Base-by-base conservation (phyloP, 768 basidiomycete genomes). In the Rossbeevera mucosa region DNA sequence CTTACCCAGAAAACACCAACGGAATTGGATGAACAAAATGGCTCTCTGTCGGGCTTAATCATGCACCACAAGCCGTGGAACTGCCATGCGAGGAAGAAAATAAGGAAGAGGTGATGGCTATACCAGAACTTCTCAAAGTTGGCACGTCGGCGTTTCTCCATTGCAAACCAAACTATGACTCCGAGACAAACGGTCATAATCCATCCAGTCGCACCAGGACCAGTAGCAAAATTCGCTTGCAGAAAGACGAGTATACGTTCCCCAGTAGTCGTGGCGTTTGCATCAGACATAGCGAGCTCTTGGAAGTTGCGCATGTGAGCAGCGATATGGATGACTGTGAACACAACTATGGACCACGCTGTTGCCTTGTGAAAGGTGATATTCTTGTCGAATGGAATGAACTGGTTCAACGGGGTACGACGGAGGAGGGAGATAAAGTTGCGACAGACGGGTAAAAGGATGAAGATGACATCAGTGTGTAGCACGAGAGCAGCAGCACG, bases 1-100 rank as follows among this genome's bases (percentile, higher is more conserved):
- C 85, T 49, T 57, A 91, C 91, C 94, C 95, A 98, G 76, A 98
- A 97, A 55, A 95, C 91, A 59, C 93, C 94, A 57, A 94, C 85
- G 31, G 73, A 80, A 65, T 87, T 88, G 69, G 69, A 87, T 4
- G 88, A 90, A 72, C 94, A 98, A 71, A 77, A 94, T 0, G 92
- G 92, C 0, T 88, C 79, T 50, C 88, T 77, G 70, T 96, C 92
- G 22, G 94, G 93, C 71, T 89, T 74, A 73, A 94, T 91, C 90
- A 94, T 92, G 73, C 92, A 94, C 81, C 91, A 94, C 88, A 94
- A 88, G 49, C 93, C 93, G 64, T 94, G 94, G 26, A 95, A 75
- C 68, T 97, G 94, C 94, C 94, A 96, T 65, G 77, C 75, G 67
- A 92, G 79, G 77, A 97, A 96, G 81, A 95, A 95, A 52, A 90